These are phyloP conservation scores for Pelargonium myrrhifolium DNA, from an alignment of 441 rosid genomes.

Conservation along the genomic window DNA sequence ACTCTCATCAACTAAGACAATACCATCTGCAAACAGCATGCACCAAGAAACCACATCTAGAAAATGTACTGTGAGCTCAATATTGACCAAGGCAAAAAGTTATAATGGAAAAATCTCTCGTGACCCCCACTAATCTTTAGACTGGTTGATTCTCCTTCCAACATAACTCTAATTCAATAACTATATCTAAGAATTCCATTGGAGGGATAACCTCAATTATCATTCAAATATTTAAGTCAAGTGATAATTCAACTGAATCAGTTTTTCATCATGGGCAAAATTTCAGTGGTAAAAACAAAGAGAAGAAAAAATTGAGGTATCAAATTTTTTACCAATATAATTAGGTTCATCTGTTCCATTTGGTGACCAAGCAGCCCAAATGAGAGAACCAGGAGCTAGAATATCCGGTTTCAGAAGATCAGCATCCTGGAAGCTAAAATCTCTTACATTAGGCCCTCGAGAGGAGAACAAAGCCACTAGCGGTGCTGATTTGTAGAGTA, in stretches of 20 bases:
- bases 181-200: too few species aligned
- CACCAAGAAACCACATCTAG: too few species aligned
- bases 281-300: background rate
- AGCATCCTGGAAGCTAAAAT: slow-evolving; percentile 90
- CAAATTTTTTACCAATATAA: slow-evolving; percentile 52
- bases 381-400: slow-evolving; percentile 90
- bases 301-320: background rate
- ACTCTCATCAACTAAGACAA: too few species aligned
- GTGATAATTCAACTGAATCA: background rate
- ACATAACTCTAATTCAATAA: too few species aligned
- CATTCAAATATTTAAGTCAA: background rate
- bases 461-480: slow-evolving; percentile 93
- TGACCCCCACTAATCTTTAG: too few species aligned
- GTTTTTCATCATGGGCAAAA: background rate
- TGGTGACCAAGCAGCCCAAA: slow-evolving; percentile 99
- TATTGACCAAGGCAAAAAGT: too few species aligned
- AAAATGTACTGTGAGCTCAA: too few species aligned
- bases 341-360: slow-evolving; percentile 95
- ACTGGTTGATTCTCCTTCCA: too few species aligned
- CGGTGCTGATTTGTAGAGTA: slow-evolving; percentile 96
- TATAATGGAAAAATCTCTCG: too few species aligned
- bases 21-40: too few species aligned
- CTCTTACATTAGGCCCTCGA: slow-evolving; percentile 91
- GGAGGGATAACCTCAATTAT: too few species aligned
- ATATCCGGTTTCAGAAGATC: slow-evolving; percentile 99